Base-by-base conservation (phyloP, 148 eudicot genomes). In the Cornus controversa region DNA sequence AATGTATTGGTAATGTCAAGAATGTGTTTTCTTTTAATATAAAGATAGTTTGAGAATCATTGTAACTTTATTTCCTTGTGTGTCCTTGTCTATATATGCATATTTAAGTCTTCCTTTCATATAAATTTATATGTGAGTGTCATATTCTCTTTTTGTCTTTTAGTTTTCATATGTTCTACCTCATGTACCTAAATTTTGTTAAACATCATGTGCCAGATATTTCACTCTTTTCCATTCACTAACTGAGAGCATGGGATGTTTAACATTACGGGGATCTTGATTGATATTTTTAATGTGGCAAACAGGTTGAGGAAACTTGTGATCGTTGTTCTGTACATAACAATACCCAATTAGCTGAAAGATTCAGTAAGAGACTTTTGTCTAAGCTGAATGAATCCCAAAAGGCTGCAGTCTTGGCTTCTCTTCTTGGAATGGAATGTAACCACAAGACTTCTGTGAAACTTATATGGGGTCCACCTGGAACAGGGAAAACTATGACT, bases 401-500 rank as follows among this genome's bases (percentile, higher is more conserved):
- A 62, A 10, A 37, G 1, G 77, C 76, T 13, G 85, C 87, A 37
- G 73, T 85, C 45, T 8, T 77, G 54, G 58, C 85, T 68, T 76
- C 83, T 23, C 65, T 86, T 18, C 69, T 42, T 60, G 80, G 71
- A 79, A 29, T 57, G 50, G 54, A 82, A 29, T 79, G 85, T 8
- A 2, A 66, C 45, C 83, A 79, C 28, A 73, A 70, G 75, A 78
- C 85, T 69, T 81, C 31, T 53, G 83, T 84, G 37, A 81, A 82
- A 64, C 90, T 86, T 70, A 85, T 90, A 36, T 90, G 93, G 93
- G 93, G 93, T 11, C 89, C 90, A 63, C 93, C 92, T 13, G 92
- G 92, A 71, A 89, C 92, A 0, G 92, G 90, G 28, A 89, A 89
- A 75, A 89, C 92, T 10, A 86, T 79, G 78, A 90, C 88, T 11